Percentiles rank a stretch among this genome's conserved stretches.
Evolutionary conservation across 2,329 filamentous ascomycete genomes (phyloP).

Genomic region (Arthrobotrys musiformis): DNA sequence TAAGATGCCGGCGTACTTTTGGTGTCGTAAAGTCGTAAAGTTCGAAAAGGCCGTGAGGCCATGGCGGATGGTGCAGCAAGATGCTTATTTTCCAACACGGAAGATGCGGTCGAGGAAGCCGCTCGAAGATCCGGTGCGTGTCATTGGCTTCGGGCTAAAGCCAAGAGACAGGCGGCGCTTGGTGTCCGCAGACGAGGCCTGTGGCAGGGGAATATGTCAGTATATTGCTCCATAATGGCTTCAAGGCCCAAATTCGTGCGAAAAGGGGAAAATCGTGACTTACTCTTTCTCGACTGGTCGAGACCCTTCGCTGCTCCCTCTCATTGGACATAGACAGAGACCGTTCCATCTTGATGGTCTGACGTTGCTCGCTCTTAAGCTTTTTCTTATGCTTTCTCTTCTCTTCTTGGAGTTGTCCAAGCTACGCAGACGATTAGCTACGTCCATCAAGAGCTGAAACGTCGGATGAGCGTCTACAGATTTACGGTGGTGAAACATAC

Average conservation of each 20-base stretch:
- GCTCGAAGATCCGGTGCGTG: slow-evolving; percentile 20
- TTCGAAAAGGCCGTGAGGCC: not conserved
- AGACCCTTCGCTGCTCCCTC: slow-evolving; percentile 18
- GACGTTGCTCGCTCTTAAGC: slow-evolving; percentile 34
- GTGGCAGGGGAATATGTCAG: slow-evolving; percentile 17
- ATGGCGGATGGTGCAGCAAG: not conserved
- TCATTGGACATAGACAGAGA: slow-evolving; percentile 37
- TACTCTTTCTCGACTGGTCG: slow-evolving; percentile 45
- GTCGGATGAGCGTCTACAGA: too few species aligned
- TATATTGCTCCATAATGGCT: not conserved
- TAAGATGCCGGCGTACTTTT: not conserved
- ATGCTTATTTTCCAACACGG: slow-evolving; percentile 20
- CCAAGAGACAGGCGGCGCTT: slow-evolving; percentile 44
- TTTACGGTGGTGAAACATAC: slow-evolving; percentile 22
- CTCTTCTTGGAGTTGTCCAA: slow-evolving; percentile 47
- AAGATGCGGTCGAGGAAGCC: slow-evolving; percentile 50
- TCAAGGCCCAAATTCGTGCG: not conserved
- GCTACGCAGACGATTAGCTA: not conserved
- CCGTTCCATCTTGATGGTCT: slow-evolving; percentile 47
- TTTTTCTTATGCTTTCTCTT: slow-evolving; percentile 46
- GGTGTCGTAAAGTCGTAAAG: not conserved
- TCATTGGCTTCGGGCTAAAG: slow-evolving; percentile 42
- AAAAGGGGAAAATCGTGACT: not conserved
- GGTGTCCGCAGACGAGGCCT: slow-evolving; percentile 47
- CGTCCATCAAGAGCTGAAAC: too few species aligned